Base-by-base conservation (phyloP, 345 rosid species). In the Eucalyptus camaldulensis region DNA sequence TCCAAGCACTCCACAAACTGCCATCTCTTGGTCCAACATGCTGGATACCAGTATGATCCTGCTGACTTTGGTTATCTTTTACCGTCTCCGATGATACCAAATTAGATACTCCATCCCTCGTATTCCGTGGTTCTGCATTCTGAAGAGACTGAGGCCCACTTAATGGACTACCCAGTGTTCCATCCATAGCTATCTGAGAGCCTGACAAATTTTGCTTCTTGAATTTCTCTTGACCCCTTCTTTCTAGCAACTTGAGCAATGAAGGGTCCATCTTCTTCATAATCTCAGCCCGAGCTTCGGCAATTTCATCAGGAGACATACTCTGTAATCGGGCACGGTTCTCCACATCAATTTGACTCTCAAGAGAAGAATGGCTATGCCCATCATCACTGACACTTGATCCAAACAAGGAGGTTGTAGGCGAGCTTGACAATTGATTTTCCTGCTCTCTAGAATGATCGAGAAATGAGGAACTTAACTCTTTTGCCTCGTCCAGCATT, bases 331-430 rank as follows among this genome's bases (percentile, higher is more conserved):
- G 94, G 53, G 95, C 92, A 65, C 86, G 90, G 90, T 97, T 96
- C 92, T 97, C 99, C 29, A 87, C 93, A 93, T 97, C 97, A 92
- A 97, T 97, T 91, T 95, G 97, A 91, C 92, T 92, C 92, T 94
- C 97, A 65, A 96, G 94, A 88, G 95, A 93, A 65, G 91, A 69
- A 44, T 95, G 86, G 44, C 87, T 90, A 44, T 89, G 94, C 85
- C 89, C 91, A 91, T 88, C 91, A 80, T 87, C 91, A 81, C 87
- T 65, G 92, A 67, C 90, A 88, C 33, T 90, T 17, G 91, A 90
- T 88, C 72, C 87, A 58, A 91, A 92, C 80, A 91, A 88, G 88
- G 92, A 90, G 91, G 86, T 90, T 51, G 49, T 40, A 50, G 83
- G 53, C 21, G 54, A 65, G 13, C 21, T 27, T 44, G 88, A 91